Conservation (phyloP, 768 basidiomycete genomes). For the Trametes meyenii region DNA sequence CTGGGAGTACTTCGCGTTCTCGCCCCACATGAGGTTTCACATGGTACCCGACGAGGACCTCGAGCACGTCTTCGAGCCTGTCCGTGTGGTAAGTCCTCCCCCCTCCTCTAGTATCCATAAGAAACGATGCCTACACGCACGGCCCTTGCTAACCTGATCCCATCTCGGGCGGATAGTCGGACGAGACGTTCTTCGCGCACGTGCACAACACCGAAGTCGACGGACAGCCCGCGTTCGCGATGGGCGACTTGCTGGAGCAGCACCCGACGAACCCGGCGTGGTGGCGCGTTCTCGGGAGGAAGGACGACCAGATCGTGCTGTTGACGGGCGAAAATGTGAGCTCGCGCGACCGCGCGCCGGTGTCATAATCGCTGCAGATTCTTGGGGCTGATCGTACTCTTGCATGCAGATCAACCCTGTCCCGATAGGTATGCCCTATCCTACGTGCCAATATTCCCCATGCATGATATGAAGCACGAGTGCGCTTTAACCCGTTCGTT, state of each 20-base stretch:
- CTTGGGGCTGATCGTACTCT: not conserved
- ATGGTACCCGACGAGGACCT: slow-evolving; percentile 9
- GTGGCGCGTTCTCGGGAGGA: slow-evolving; percentile 33
- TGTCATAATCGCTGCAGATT: not conserved
- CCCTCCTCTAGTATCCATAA: no score
- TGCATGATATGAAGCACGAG: no score
- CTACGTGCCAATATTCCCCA: not conserved
- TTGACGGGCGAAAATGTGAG: slow-evolving; percentile 29
- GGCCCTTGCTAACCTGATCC: no score
- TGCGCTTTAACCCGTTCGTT: no score
- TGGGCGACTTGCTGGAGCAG: slow-evolving; percentile 45
- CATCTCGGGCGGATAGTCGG: slow-evolving; percentile 11
- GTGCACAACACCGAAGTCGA: slow-evolving; percentile 39
- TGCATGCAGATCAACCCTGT: slow-evolving; percentile 38
- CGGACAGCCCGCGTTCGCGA: slow-evolving; percentile 44
- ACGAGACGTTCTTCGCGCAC: slow-evolving; percentile 26
- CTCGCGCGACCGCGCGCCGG: no score
- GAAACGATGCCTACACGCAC: no score
- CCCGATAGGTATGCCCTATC: slow-evolving; percentile 32
- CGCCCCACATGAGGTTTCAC: slow-evolving; percentile 10
- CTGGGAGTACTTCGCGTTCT: slow-evolving; percentile 28
- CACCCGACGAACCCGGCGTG: slow-evolving; percentile 46
- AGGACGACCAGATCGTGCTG: slow-evolving; percentile 47
- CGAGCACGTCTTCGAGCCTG: slow-evolving; percentile 16
- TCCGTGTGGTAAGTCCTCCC: no score